Percentiles rank a stretch among this genome's conserved stretches.
Conservation (phyloP, 768 basidiomycete species). For the Leccinellum albellum region DNA sequence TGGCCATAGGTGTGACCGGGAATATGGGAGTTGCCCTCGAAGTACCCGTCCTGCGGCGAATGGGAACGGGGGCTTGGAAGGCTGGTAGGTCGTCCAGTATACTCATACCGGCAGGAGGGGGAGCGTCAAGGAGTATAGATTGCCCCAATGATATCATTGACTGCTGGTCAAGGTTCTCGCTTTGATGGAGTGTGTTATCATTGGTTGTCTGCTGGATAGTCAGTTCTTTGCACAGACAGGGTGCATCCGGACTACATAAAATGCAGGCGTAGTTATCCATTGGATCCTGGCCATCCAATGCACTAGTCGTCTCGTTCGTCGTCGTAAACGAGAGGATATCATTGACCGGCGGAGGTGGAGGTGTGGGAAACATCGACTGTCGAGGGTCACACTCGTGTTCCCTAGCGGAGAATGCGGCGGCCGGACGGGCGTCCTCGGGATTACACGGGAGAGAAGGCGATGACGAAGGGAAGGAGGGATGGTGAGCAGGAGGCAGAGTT, state of each 20-base stretch:
- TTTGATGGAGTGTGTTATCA: slow-evolving; percentile 9
- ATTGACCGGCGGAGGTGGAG: slow-evolving; percentile 22
- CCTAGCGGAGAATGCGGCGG: slow-evolving; percentile 32
- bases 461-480: slow-evolving; percentile 31
- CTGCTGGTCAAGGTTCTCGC: slow-evolving; percentile 9
- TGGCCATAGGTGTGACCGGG: slow-evolving; percentile 38
- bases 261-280: slow-evolving; percentile 51
- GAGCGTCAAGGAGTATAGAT: slow-evolving; percentile 26
- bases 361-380: slow-evolving; percentile 30
- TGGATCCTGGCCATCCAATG: slow-evolving; percentile 33
- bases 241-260: slow-evolving; percentile 64
- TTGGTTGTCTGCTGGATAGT: slow-evolving; percentile 44
- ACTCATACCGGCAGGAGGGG: slow-evolving; percentile 37
- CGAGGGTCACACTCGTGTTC: slow-evolving; percentile 22
- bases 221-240: slow-evolving; percentile 77
- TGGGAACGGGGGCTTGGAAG: slow-evolving; percentile 79
- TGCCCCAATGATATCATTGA: slow-evolving; percentile 20
- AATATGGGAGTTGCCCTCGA: slow-evolving; percentile 50
- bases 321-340: slow-evolving; percentile 37
- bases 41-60: slow-evolving; percentile 52
- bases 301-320: slow-evolving; percentile 25
- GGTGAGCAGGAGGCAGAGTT: slow-evolving; percentile 15
- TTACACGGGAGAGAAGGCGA: slow-evolving; percentile 52
- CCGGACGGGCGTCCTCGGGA: slow-evolving; percentile 35
- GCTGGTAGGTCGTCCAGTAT: slow-evolving; percentile 75